These are phyloP conservation scores for Epichloe scottii DNA, from an alignment of 2,329 filamentous ascomycete genomes.

Conservation along the genomic window DNA sequence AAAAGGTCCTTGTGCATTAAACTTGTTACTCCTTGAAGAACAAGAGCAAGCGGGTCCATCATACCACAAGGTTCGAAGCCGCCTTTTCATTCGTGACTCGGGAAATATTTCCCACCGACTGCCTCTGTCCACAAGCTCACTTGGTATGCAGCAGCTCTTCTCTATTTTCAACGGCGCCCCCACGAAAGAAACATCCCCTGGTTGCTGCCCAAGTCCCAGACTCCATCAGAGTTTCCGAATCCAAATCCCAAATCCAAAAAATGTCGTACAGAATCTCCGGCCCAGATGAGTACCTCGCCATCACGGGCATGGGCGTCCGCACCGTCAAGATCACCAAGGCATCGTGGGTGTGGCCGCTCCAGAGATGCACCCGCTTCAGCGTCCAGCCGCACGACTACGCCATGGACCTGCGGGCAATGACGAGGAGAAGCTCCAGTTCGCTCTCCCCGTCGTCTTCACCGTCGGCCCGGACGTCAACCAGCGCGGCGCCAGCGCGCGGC, in stretches of 20 bases:
- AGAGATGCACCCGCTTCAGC: conserved; percentile 49
- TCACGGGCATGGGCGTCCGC: conserved; percentile 66
- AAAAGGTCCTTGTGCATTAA: no score
- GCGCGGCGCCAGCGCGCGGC: conserved; percentile 31
- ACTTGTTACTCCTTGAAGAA: no score
- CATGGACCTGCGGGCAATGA: conserved; percentile 79
- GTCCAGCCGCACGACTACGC: conserved; percentile 71
- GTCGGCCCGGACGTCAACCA: conserved; percentile 66
- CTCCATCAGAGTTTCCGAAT: no score
- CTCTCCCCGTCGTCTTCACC: conserved; percentile 73
- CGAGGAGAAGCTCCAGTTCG: conserved; percentile 75
- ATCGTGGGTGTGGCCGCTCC: conserved; percentile 57
- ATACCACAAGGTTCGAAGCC: no score
- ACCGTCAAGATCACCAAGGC: conserved; percentile 71
- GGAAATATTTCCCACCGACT: no score
- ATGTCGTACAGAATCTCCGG: conserved; percentile 58
- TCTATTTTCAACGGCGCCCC: no score
- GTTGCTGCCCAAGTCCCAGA: no score
- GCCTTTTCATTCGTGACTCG: no score
- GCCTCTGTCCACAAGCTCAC: no score
- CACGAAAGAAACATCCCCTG: no score
- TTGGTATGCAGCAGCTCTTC: no score
- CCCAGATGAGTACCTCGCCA: conserved; percentile 75
- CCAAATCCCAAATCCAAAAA: background rate
- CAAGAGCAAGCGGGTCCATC: no score